phyloP scores from a whole-genome alignment of 2,329 filamentous ascomycete species.

The Colletotrichum kahawae region DNA sequence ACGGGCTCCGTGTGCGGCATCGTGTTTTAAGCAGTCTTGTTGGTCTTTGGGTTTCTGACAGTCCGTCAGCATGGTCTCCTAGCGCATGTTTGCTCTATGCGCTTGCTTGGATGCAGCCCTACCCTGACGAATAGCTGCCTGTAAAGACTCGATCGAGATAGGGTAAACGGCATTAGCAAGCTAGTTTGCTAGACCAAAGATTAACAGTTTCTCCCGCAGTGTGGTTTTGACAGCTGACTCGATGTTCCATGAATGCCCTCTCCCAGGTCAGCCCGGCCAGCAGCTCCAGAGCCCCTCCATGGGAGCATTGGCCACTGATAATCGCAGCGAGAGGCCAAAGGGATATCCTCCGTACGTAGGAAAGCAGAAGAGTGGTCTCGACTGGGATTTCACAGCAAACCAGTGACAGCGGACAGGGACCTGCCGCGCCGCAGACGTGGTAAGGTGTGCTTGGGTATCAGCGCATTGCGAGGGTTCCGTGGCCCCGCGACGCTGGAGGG shows the following conservation, averaged over 20 bases:
- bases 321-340: not conserved
- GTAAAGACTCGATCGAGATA: not conserved
- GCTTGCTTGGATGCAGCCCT: not conserved
- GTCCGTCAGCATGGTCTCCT: not conserved
- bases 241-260: not conserved
- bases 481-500: not conserved
- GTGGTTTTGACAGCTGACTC: not conserved
- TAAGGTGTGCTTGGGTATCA: constrained; percentile 3
- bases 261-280: not conserved
- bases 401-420: not conserved
- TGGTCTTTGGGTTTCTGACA: not conserved
- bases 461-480: not conserved
- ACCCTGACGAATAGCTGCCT: not conserved
- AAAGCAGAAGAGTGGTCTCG: not conserved
- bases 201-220: not conserved
- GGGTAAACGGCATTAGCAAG: not conserved
- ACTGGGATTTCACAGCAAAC: not conserved
- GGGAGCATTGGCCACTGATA: not conserved
- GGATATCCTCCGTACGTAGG: not conserved
- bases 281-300: not conserved
- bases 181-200: not conserved
- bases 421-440: not conserved
- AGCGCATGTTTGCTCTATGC: not conserved
- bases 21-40: not conserved
- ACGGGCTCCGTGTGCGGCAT: not conserved